Evolutionary conservation across 805 yeast genomes (phyloP).

Genomic region (Hanseniaspora lindneri): DNA sequence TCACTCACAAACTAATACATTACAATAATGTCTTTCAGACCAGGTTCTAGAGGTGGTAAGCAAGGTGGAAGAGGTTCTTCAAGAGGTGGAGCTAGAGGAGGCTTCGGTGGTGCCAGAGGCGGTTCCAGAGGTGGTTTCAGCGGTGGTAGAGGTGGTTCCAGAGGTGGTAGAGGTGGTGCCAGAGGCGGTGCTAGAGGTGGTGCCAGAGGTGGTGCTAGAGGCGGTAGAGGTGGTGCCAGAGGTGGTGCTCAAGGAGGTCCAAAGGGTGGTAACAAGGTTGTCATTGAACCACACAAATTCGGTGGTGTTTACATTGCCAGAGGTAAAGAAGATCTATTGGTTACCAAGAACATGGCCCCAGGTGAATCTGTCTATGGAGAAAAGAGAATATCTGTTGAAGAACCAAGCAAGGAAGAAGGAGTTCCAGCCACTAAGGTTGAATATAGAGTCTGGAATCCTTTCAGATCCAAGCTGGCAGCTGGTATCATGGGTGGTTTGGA

Average conservation of each 20-base stretch:
- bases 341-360: constrained; percentile 93
- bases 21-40: constrained; percentile 61
- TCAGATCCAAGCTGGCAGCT: constrained; percentile 98
- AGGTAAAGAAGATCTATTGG: constrained; percentile 97
- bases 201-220: constrained; percentile 36
- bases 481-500: constrained; percentile 99
- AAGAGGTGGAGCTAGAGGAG: constrained; percentile 39
- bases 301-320: constrained; percentile 98
- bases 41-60: constrained; percentile 52
- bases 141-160: constrained; percentile 34
- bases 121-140: constrained; percentile 31
- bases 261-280: constrained; percentile 86
- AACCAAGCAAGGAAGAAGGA: constrained; percentile 78
- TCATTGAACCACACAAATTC: constrained; percentile 97
- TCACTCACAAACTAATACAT: background rate
- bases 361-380: constrained; percentile 99
- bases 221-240: constrained; percentile 46
- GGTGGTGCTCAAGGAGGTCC: constrained; percentile 77
- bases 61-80: constrained; percentile 40
- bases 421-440: constrained; percentile 87
- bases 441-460: constrained; percentile 99
- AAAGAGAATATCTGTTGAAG: constrained; percentile 88
- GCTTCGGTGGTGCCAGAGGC: constrained; percentile 34
- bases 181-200: constrained; percentile 38
- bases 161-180: constrained; percentile 40